A percentile compares a stretch with the other conserved stretches of the same genome.
Evolutionary conservation across 176 grass and related monocot species (phyloP).

Genomic region (Pharus latifolius): DNA sequence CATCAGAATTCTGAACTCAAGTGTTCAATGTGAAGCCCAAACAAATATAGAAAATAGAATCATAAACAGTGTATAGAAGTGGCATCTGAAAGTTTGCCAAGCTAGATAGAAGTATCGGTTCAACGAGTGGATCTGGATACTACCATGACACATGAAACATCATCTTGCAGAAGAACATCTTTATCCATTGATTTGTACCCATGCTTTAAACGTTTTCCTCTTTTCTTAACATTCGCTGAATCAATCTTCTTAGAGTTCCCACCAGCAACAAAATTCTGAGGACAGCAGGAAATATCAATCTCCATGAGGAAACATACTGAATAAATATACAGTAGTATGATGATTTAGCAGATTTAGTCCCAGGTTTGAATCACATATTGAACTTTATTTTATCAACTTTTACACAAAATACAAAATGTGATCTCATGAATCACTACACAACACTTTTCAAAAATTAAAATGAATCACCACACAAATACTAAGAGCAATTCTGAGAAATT

Average conservation of each 20-base stretch:
- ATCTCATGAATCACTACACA: not conserved
- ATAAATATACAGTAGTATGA: not conserved
- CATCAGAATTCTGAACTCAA: not conserved
- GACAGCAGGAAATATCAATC: not conserved
- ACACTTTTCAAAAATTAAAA: not conserved
- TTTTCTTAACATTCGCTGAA: constrained; percentile 19
- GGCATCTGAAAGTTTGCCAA: not conserved
- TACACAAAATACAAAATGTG: not conserved
- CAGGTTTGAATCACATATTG: not conserved
- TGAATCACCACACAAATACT: not conserved
- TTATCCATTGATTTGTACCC: constrained; percentile 18
- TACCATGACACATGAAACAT: constrained; percentile 33
- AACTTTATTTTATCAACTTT: not conserved
- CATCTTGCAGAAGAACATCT: constrained; percentile 12
- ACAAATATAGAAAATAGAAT: not conserved
- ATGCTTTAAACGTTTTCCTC: constrained; percentile 34
- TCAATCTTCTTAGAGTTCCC: constrained; percentile 21
- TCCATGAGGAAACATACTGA: constrained; percentile 19
- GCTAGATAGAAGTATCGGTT: not conserved
- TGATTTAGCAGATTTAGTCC: not conserved
- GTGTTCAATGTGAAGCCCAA: not conserved
- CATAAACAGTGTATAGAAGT: not conserved
- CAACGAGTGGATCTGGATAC: not conserved
- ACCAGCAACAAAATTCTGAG: constrained; percentile 20
- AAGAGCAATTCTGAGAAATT: not conserved